phyloP scores from a whole-genome alignment of 371 early-diverging fungal genomes.

The Haplosporangium sp. region DNA sequence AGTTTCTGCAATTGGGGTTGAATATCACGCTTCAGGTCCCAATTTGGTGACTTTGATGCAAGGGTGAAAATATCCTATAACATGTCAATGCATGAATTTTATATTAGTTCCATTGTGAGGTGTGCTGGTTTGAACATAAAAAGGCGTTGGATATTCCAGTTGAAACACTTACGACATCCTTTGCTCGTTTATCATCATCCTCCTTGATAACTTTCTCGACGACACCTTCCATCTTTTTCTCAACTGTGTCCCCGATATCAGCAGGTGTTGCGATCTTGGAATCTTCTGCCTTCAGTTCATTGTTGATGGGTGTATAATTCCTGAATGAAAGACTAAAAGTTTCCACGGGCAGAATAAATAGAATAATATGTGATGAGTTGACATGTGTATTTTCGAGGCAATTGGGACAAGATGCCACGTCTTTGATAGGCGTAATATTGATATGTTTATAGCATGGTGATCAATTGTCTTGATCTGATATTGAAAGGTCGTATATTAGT shows the following conservation, averaged over 20 bases:
- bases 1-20: conserved; percentile 80
- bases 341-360: conserved; percentile 7
- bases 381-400: neutral
- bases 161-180: conserved; percentile 71
- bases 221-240: conserved; percentile 68
- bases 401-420: neutral
- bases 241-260: conserved; percentile 66
- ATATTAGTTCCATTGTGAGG: neutral
- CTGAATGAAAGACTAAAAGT: conserved; percentile 60
- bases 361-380: neutral
- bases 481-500: no score
- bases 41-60: conserved; percentile 89
- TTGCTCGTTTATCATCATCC: conserved; percentile 71
- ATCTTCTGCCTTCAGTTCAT: conserved; percentile 58
- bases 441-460: no score
- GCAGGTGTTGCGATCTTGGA: conserved; percentile 62
- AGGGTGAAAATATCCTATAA: conserved; percentile 80
- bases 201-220: conserved; percentile 69
- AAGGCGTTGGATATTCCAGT: neutral
- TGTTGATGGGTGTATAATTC: conserved; percentile 71
- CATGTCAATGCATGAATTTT: neutral
- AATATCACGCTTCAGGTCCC: conserved; percentile 90
- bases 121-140: neutral
- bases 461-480: no score
- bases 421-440: neutral